phyloP scores from a whole-genome alignment of 768 basidiomycete species.

The Hemileccinum impolitum region DNA sequence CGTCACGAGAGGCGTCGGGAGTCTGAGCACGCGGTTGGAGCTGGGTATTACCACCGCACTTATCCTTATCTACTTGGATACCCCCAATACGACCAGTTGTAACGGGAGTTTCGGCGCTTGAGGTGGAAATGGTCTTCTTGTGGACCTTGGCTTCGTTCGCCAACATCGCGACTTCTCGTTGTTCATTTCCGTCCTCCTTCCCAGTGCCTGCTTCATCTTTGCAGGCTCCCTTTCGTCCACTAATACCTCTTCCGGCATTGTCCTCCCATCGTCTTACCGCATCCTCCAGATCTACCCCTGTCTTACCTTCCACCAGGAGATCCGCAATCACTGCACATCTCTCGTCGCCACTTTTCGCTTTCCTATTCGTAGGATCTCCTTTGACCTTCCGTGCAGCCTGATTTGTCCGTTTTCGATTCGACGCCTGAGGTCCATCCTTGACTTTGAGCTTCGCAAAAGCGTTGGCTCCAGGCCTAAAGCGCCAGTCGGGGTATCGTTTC shows the following conservation, averaged over 20 bases:
- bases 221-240: conserved; percentile 4
- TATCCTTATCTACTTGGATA: conserved; percentile 1
- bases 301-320: conserved; percentile 64
- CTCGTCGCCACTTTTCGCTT: conserved; percentile 41
- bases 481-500: conserved; percentile 74
- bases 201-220: conserved; percentile 1
- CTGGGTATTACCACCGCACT: neutral
- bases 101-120: neutral
- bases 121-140: conserved; percentile 5
- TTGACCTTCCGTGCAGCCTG: conserved; percentile 29
- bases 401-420: conserved; percentile 28
- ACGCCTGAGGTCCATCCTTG: conserved; percentile 37
- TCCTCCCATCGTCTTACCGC: conserved; percentile 54
- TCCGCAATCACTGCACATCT: conserved; percentile 65
- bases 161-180: conserved; percentile 13
- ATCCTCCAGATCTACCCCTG: conserved; percentile 55
- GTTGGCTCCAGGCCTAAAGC: conserved; percentile 66
- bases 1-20: conserved; percentile 22
- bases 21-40: conserved; percentile 27
- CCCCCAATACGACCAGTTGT: neutral
- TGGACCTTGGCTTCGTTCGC: conserved; percentile 11
- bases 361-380: conserved; percentile 29
- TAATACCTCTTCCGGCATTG: conserved; percentile 3
- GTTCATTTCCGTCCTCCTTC: conserved; percentile 26
- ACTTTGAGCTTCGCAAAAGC: conserved; percentile 38